Base-by-base conservation (phyloP, 495 filamentous ascomycete genomes). In the Penicillium bovifimosum region DNA sequence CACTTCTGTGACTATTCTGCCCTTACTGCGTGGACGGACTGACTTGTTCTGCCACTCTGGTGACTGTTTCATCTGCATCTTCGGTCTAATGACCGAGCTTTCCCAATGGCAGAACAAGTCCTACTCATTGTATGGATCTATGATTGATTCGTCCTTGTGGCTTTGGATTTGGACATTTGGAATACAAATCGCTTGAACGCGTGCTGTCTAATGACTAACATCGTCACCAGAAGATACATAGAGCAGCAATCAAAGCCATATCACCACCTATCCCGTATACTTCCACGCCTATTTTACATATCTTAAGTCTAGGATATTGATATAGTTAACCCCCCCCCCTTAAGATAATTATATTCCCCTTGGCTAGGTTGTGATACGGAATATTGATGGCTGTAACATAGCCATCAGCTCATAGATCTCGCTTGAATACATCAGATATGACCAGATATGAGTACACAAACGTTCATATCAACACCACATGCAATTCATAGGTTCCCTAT, bases 401-500 rank as follows among this genome's bases (percentile, higher is more conserved):
- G 4, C 20, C 20, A 24, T 24, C 4, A 2, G 20, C 2, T 24
- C 2, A 47, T 0, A 36, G 17, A 26, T 47, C 14, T 11, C 45
- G 18, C 32, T 29, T 32, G 32, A 52, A 56, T 48, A 28, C 38
- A 56, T 43, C 33, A 9, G 18, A 6, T 33, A 0, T 35, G 5
- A 27, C 34, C 16, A 11, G 3, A 36, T 13, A 18, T 9, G 34
- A n/a, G 34, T 39, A 48, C 28, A 13, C n/a, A 36, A 16, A 16
- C 2, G 20, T 16, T 16, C 34, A 16, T n/a, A 36, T 5, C 14
- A 16, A 36, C 14, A 1, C 16, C 14, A n/a, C n/a, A 36, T 14
- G 13, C 34, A 9, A 6, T 6, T 40, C 44, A 65, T 57, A n/a
- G n/a, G n/a, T 59, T 56, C 47, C 61, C 67, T 43, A 73, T 63